Base-by-base conservation (phyloP, 2,329 filamentous ascomycete genomes). In the Xylariaceae sp. region DNA sequence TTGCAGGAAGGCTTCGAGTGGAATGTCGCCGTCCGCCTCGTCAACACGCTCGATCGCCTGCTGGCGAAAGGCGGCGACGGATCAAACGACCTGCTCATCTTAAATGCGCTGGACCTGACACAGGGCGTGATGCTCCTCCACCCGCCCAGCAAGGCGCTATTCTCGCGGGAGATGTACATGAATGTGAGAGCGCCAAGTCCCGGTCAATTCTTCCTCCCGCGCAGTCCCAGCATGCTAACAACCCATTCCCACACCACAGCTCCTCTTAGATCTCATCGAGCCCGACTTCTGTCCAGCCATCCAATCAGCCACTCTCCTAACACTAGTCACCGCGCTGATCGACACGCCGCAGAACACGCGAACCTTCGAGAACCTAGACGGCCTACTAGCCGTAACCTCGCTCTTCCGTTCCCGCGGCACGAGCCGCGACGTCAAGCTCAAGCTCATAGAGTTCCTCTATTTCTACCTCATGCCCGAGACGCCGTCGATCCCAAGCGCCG, bases 391-490 rank as follows among this genome's bases (percentile, higher is more conserved):
- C 1, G 85, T 97, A 43, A 96, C 92, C 1, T 92, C 88, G 9
- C 80, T 97, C 47, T 96, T 97, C 81, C 95, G 95, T 72, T 88
- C 87, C 59, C 85, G 90, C 56, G 84, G 85, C 61, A 96, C 92
- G 3, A 85, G 85, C 21, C 85, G 90, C 57, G 89, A 92, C 64
- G 92, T 97, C 61, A 96, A 96, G 75, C 82, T 96, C 67, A 94
- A 95, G 71, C 83, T 95, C n/a, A 86, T 96, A 63, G 94, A 97
- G 71, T 97, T 97, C 68, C 76, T 99, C 48, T 97, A 97, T 77
- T 97, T 97, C 72, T 99, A 97, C 72, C 85, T 99, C 63, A 96
- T 97, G 87, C 92, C 92, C 47, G 94, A 99, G 73, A 83, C 82
- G 0, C 85, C 80, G 42, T 75, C 79, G 18, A 79, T 80, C 58